Percentiles rank a stretch among this genome's conserved stretches.
phyloP scores from a whole-genome alignment of 2,329 filamentous ascomycete genomes.

The Pyrenophora graminea region DNA sequence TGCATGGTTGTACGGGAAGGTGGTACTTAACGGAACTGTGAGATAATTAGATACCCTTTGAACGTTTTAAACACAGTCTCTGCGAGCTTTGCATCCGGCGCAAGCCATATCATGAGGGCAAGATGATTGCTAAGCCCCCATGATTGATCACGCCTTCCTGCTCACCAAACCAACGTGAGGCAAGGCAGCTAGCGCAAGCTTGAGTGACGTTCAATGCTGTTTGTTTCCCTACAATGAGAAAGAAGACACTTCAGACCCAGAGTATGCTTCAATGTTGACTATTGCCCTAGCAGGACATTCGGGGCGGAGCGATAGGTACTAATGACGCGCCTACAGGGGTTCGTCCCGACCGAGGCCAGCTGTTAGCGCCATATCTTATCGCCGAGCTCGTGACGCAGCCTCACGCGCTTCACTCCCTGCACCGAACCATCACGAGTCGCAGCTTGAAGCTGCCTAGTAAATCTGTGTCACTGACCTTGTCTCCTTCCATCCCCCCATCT shows the following conservation, averaged over 20 bases:
- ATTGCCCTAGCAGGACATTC: neutral
- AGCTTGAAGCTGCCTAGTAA: slow-evolving; percentile 29
- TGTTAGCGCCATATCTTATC: slow-evolving; percentile 28
- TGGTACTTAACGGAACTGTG: too few species aligned
- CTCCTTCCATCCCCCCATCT: neutral
- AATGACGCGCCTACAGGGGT: neutral
- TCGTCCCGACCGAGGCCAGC: neutral
- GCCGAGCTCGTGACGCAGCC: slow-evolving; percentile 33
- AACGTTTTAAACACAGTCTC: too few species aligned
- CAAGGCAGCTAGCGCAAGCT: too few species aligned
- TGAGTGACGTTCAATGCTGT: too few species aligned
- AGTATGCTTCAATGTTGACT: neutral
- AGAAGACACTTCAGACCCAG: too few species aligned
- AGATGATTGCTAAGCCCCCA: too few species aligned
- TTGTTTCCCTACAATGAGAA: too few species aligned
- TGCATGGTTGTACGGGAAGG: neutral
- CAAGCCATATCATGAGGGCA: neutral
- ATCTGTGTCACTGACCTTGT: slow-evolving; percentile 8
- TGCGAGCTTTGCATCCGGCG: neutral
- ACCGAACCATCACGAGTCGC: slow-evolving; percentile 32
- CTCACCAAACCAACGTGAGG: too few species aligned
- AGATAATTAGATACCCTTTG: neutral
- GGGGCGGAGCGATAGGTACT: neutral
- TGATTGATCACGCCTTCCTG: neutral
- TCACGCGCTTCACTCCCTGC: slow-evolving; percentile 31